A percentile compares a stretch with the other conserved stretches of the same genome.
Evolutionary conservation across 495 filamentous ascomycete species (phyloP).

Genomic region (Penicillium coffeae): DNA sequence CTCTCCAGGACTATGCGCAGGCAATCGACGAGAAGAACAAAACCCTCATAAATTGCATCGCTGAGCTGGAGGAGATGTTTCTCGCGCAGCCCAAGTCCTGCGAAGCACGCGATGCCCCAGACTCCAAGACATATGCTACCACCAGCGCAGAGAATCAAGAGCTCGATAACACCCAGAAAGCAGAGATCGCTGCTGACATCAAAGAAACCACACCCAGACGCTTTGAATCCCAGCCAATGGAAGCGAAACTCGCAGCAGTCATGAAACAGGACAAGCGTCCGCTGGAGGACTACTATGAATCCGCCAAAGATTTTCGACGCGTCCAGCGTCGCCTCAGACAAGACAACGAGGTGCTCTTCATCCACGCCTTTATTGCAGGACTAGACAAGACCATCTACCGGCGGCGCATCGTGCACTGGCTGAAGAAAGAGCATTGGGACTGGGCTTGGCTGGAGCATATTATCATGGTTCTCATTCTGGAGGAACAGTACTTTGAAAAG

Average conservation of each 20-base stretch:
- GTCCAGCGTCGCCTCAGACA: background rate
- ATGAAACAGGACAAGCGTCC: conserved; percentile 8
- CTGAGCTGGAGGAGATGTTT: conserved; percentile 3
- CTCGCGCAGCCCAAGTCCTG: no score
- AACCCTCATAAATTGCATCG: conserved; percentile 2
- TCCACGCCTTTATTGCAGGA: conserved; percentile 8
- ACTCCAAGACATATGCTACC: no score
- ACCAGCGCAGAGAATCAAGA: no score
- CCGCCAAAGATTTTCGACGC: conserved; percentile 2
- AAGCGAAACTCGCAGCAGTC: conserved; percentile 1
- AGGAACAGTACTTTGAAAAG: conserved; percentile 14
- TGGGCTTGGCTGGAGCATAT: conserved; percentile 13
- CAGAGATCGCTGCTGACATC: no score
- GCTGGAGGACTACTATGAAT: conserved; percentile 11
- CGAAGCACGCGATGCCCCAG: no score
- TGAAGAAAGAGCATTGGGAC: conserved; percentile 7
- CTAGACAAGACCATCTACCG: conserved; percentile 11
- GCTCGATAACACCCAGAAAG: no score
- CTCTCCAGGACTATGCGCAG: background rate
- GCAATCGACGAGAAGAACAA: background rate
- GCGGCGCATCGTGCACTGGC: conserved; percentile 10
- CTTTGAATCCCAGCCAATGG: background rate
- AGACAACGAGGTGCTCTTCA: background rate
- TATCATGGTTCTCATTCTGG: conserved; percentile 5
- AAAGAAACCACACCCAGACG: no score